Conservation (phyloP, 2,329 filamentous ascomycete genomes). For the Cucurbitaria berberidis region DNA sequence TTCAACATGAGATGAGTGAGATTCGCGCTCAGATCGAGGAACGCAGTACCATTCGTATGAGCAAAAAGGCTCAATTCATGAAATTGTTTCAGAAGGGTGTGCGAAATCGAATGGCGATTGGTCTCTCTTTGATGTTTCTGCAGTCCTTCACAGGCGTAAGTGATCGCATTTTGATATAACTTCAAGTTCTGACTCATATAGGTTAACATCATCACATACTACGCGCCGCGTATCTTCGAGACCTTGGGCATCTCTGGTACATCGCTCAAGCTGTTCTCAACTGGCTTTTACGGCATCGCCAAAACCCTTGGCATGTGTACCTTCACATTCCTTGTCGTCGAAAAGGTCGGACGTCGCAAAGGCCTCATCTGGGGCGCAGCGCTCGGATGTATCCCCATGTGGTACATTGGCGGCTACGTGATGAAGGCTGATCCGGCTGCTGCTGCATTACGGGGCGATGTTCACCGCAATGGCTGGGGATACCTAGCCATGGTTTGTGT, state of each 20-base stretch:
- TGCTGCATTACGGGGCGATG: constrained; percentile 51
- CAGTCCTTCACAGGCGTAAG: constrained; percentile 45
- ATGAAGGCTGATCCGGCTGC: constrained; percentile 58
- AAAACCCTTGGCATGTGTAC: constrained; percentile 50
- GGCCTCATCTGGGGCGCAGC: constrained; percentile 57
- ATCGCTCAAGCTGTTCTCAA: constrained; percentile 53
- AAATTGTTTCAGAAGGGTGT: constrained; percentile 50
- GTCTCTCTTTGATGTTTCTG: constrained; percentile 48
- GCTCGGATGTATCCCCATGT: constrained; percentile 57
- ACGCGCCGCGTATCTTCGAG: constrained; percentile 48
- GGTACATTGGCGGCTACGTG: constrained; percentile 61
- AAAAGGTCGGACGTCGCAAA: constrained; percentile 50
- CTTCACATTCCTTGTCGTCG: constrained; percentile 49
- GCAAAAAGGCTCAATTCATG: constrained; percentile 40
- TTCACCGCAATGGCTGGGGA: constrained; percentile 56
- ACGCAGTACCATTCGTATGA: constrained; percentile 36
- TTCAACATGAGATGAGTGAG: constrained; percentile 59
- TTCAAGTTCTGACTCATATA: constrained; percentile 11
- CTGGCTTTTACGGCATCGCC: constrained; percentile 58
- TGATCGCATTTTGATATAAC: background rate
- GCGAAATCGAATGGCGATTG: constrained; percentile 48
- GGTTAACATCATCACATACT: constrained; percentile 48
- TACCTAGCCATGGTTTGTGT: constrained; percentile 62
- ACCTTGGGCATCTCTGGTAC: constrained; percentile 55
- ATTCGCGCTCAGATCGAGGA: constrained; percentile 50